Conservation (phyloP, 2,329 filamentous ascomycete genomes). For the Colletotrichum spaethianum region DNA sequence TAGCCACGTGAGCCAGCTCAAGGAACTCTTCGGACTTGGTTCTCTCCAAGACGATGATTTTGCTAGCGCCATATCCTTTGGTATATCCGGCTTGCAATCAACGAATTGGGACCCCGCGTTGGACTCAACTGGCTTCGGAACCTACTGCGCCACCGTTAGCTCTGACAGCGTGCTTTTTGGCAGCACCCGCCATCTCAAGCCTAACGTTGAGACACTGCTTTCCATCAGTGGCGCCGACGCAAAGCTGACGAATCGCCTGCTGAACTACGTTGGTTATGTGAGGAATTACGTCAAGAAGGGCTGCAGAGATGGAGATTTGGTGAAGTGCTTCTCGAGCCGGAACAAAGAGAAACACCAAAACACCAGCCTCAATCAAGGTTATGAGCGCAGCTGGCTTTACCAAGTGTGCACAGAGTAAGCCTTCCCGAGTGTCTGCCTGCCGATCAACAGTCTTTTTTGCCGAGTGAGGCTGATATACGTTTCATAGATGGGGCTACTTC, state of each 20-base stretch:
- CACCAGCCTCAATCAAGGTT: slow-evolving; percentile 43
- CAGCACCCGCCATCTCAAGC: slow-evolving; percentile 53
- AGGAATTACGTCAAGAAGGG: slow-evolving; percentile 41
- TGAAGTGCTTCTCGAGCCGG: slow-evolving; percentile 51
- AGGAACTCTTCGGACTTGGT: slow-evolving; percentile 61
- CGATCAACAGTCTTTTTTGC: neutral
- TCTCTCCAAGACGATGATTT: slow-evolving; percentile 65
- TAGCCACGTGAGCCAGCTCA: slow-evolving; percentile 48
- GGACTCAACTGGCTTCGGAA: slow-evolving; percentile 57
- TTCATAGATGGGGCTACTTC: slow-evolving; percentile 80
- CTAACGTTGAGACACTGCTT: slow-evolving; percentile 57
- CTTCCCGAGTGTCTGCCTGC: neutral
- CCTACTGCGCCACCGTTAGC: slow-evolving; percentile 64
- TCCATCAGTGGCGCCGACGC: slow-evolving; percentile 53
- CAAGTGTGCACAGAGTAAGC: slow-evolving; percentile 69
- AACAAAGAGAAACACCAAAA: slow-evolving; percentile 42
- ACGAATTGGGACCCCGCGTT: slow-evolving; percentile 68
- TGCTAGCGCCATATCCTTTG: slow-evolving; percentile 56
- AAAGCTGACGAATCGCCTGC: slow-evolving; percentile 57
- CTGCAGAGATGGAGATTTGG: slow-evolving; percentile 46
- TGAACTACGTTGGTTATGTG: slow-evolving; percentile 68
- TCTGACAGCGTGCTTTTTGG: slow-evolving; percentile 58
- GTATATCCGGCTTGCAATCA: slow-evolving; percentile 61
- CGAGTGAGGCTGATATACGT: slow-evolving; percentile 35
- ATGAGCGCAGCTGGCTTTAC: slow-evolving; percentile 62